Percentiles rank a stretch among this genome's conserved stretches.
phyloP scores from a whole-genome alignment of 2,329 filamentous ascomycete species.

The Ophiostoma tasmaniense region DNA sequence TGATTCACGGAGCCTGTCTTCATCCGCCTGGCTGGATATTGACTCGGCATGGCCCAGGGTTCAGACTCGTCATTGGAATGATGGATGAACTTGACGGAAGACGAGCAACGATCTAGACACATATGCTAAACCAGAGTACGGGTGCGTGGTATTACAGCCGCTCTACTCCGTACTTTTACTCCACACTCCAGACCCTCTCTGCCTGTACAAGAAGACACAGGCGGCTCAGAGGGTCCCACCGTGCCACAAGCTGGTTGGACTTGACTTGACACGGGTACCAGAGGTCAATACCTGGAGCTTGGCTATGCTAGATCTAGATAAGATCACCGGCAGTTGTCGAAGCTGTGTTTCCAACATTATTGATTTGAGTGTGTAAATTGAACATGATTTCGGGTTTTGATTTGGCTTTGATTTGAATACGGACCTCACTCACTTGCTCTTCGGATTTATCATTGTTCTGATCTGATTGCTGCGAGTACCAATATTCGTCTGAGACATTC shows the following conservation, averaged over 20 bases:
- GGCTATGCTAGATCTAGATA: neutral
- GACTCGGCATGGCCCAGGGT: neutral
- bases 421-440: neutral
- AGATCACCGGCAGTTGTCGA: neutral
- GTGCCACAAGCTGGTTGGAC: neutral
- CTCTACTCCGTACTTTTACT: neutral
- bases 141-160: neutral
- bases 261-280: neutral
- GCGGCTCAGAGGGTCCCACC: neutral
- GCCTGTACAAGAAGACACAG: too few relatives aligned
- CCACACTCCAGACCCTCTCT: neutral
- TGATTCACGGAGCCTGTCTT: neutral
- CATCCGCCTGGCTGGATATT: neutral
- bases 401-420: neutral
- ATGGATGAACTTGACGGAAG: neutral
- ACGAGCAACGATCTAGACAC: neutral
- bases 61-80: neutral
- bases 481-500: neutral
- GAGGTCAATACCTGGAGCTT: neutral
- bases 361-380: too few relatives aligned
- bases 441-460: neutral
- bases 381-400: neutral
- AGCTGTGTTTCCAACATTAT: neutral
- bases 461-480: neutral
- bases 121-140: neutral